A percentile compares a stretch with the other conserved stretches of the same genome.
Conservation (phyloP, 2,329 filamentous ascomycete species). For the Mycosphaerella arachidis region DNA sequence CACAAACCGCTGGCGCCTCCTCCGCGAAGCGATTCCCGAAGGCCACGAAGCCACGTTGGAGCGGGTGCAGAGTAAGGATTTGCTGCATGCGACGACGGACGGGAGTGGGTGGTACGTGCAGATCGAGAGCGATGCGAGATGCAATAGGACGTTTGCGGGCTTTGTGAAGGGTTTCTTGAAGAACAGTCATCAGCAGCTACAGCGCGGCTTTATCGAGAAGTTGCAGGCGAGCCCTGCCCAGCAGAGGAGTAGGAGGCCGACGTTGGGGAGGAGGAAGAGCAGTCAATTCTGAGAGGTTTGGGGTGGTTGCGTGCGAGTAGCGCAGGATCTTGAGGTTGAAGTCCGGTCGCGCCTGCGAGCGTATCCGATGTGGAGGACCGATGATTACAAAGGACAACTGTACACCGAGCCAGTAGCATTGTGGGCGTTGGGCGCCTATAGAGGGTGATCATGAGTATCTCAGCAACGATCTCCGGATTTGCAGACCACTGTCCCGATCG, state of each 20-base stretch:
- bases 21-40: slow-evolving; percentile 24
- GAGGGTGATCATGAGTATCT: too few species aligned
- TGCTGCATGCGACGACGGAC: slow-evolving; percentile 18
- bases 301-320: too few species aligned
- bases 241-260: slow-evolving; percentile 16
- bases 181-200: slow-evolving; percentile 29
- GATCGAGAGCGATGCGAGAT: slow-evolving; percentile 32
- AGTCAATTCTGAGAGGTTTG: slow-evolving; percentile 7
- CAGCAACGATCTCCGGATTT: too few species aligned
- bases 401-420: too few species aligned
- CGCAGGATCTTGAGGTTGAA: too few species aligned
- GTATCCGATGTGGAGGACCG: too few species aligned
- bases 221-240: slow-evolving; percentile 16
- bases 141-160: slow-evolving; percentile 28
- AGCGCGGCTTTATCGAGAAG: slow-evolving; percentile 30
- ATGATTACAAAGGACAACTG: too few species aligned
- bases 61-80: slow-evolving; percentile 21
- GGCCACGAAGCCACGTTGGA: slow-evolving; percentile 12
- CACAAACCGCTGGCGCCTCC: slow-evolving; percentile 31
- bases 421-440: too few species aligned
- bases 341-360: too few species aligned
- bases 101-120: slow-evolving; percentile 29
- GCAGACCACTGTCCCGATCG: too few species aligned
- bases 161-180: slow-evolving; percentile 34
- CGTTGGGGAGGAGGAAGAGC: slow-evolving; percentile 18